Evolutionary conservation across 192 early-diverging fungal genomes (phyloP).

Genomic region (Backusella psychrophila): DNA sequence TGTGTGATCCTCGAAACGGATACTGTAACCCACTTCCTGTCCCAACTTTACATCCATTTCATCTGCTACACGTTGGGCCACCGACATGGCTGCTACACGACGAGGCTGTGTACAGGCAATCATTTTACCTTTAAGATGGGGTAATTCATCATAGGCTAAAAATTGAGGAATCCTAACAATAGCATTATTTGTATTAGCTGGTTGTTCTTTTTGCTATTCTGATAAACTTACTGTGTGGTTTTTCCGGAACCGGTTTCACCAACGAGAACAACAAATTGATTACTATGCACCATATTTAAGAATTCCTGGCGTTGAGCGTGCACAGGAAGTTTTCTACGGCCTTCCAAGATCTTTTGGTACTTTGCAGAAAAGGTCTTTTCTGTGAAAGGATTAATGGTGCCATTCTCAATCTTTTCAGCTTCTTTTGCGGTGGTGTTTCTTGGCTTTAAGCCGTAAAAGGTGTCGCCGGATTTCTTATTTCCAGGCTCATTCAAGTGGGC

Average conservation of each 20-base stretch:
- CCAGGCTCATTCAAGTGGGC: slow-evolving; percentile 40
- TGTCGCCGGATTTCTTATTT: slow-evolving; percentile 13
- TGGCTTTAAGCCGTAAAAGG: slow-evolving; percentile 56
- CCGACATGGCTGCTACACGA: slow-evolving; percentile 99
- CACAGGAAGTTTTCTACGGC: slow-evolving; percentile 89
- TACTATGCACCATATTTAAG: slow-evolving; percentile 86
- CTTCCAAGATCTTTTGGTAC: slow-evolving; percentile 85
- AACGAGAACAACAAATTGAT: slow-evolving; percentile 93
- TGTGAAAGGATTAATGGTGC: slow-evolving; percentile 75
- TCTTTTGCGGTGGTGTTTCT: slow-evolving; percentile 84
- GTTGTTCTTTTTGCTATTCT: background rate
- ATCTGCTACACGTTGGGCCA: slow-evolving; percentile 97
- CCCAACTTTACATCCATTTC: slow-evolving; percentile 95
- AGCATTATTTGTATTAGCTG: background rate
- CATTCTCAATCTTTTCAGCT: slow-evolving; percentile 78
- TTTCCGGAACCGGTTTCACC: slow-evolving; percentile 99
- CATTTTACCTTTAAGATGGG: slow-evolving; percentile 83
- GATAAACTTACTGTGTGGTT: slow-evolving; percentile 84
- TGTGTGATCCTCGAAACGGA: slow-evolving; percentile 98
- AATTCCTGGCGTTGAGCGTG: slow-evolving; percentile 92
- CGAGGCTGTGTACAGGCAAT: slow-evolving; percentile 99
- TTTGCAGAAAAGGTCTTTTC: slow-evolving; percentile 73
- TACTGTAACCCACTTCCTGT: slow-evolving; percentile 95
- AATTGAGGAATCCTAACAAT: slow-evolving; percentile 89
- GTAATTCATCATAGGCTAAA: slow-evolving; percentile 86